Evolutionary conservation across 176 grass and related monocot genomes (phyloP), one percentile per base, ranked within the genome.

Genomic region (barley (Hordeum vulgare)): DNA sequence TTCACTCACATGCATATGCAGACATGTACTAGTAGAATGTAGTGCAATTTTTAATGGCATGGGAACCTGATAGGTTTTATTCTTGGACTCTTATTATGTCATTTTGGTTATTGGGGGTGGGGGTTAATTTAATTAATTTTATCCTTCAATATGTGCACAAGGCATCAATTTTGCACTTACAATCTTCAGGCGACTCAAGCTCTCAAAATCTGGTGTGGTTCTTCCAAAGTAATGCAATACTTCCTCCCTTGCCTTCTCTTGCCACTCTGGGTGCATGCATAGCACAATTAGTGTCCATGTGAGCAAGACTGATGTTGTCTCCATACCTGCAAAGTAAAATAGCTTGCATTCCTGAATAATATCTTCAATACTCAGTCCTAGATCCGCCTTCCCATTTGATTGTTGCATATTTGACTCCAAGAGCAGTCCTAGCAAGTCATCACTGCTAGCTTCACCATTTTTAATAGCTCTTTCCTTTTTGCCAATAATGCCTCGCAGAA

Each of bases 201-300:
- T 90, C 71, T 96, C 91, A 77, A 81, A 87, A 45, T 91, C 86
- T 21, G 91, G 89, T 66, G 33, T 83, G 15, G 41, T 33, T 37
- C 66, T 77, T 17, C 91, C 91, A 82, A 93, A 96, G 61, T 78
- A 75, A 70, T 80, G 81, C 21, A 93, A 26, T 25, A 96, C 94
- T 79, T 96, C 94, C 81, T 96, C 85, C 54, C 94, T 88, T 33
- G 91, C 88, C 9, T 35, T 34, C 6, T 82, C 88, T 68, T 96
- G 94, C 94, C 94, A 96, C 20, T 82, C 84, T 2, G 86, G 91
- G 83, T 96, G 80, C 91, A 96, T 96, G 74, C 91, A 91, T 51
- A 96, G 37, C 12, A 74, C 61, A 24, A 93, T n/a, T 65, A 93
- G 51, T 56, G 51, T 56, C 51, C 51, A 56, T 56, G 51, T 56